Conservation (phyloP, 1,139 yeast genomes). For the Yamadazyma friedrichii region DNA sequence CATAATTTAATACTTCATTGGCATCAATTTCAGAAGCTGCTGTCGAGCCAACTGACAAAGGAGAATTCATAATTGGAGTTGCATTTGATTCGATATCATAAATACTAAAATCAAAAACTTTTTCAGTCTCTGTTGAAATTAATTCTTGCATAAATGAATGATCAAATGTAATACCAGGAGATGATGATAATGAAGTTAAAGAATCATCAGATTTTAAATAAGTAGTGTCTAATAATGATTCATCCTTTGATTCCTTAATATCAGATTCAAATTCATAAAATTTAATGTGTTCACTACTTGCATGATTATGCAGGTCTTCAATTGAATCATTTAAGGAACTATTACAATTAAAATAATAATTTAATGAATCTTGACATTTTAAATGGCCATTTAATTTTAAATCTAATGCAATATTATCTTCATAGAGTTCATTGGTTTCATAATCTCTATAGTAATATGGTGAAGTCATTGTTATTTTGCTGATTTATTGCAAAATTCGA, state of each 20-base stretch:
- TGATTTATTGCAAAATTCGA: too few relatives aligned
- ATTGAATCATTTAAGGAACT: neutral
- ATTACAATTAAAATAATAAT: neutral
- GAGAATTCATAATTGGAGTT: too few relatives aligned
- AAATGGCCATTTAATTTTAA: constrained; percentile 15
- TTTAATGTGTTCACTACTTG: neutral
- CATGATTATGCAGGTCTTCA: neutral
- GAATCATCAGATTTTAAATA: neutral
- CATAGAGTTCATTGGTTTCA: constrained; percentile 4
- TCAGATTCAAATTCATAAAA: neutral
- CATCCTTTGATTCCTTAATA: neutral
- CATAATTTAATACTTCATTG: constrained; percentile 4
- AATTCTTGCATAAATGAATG: neutral
- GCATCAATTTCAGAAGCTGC: too few relatives aligned
- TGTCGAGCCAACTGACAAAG: neutral
- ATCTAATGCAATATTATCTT: constrained; percentile 15
- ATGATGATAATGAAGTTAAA: neutral
- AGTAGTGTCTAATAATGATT: too few relatives aligned
- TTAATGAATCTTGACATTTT: neutral
- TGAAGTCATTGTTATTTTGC: too few relatives aligned
- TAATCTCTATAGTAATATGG: neutral
- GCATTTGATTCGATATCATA: neutral
- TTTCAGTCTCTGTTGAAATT: neutral
- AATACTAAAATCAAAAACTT: neutral
- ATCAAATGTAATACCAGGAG: neutral